These are phyloP conservation scores for Penicillium sp. DNA, from an alignment of 2,329 filamentous ascomycete species.

Conservation along the genomic window DNA sequence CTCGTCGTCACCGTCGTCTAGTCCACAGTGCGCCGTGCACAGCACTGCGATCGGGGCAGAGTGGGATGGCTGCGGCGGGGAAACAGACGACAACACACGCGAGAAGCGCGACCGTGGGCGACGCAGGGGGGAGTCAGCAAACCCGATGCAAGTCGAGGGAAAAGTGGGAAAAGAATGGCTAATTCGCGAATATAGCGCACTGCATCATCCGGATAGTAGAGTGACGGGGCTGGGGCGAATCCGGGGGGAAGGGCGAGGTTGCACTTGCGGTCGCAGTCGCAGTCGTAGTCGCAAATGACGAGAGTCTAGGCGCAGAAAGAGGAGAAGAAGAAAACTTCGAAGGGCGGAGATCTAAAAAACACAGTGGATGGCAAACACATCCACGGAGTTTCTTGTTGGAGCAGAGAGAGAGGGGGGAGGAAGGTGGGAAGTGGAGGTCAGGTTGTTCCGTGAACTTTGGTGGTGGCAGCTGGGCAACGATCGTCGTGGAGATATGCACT, in stretches of 20 bases:
- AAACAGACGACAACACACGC: slow-evolving; percentile 29
- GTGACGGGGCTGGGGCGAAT: not conserved
- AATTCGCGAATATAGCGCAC: slow-evolving; percentile 22
- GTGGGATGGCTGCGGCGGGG: slow-evolving; percentile 30
- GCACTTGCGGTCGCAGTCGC: no score
- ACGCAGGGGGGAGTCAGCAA: slow-evolving; percentile 12
- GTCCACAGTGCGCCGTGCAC: slow-evolving; percentile 28
- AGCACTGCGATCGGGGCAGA: slow-evolving; percentile 35
- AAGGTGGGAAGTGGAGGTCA: slow-evolving; percentile 6
- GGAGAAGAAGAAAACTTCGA: not conserved
- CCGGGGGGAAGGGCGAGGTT: no score
- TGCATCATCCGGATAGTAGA: slow-evolving; percentile 25
- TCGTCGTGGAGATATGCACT: no score
- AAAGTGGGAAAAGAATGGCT: slow-evolving; percentile 20
- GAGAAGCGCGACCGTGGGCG: slow-evolving; percentile 35
- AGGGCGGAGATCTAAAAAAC: not conserved
- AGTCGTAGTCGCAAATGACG: no score
- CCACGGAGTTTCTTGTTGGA: not conserved
- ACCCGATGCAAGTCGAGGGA: slow-evolving; percentile 24
- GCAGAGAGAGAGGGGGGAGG: not conserved
- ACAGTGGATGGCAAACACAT: not conserved
- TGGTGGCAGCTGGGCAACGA: not conserved
- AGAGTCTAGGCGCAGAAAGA: not conserved
- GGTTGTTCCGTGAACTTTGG: not conserved
- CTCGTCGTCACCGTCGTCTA: slow-evolving; percentile 9